These are phyloP conservation scores for Striga asiatica DNA, from an alignment of 257 asterid species.

Conservation along the genomic window DNA sequence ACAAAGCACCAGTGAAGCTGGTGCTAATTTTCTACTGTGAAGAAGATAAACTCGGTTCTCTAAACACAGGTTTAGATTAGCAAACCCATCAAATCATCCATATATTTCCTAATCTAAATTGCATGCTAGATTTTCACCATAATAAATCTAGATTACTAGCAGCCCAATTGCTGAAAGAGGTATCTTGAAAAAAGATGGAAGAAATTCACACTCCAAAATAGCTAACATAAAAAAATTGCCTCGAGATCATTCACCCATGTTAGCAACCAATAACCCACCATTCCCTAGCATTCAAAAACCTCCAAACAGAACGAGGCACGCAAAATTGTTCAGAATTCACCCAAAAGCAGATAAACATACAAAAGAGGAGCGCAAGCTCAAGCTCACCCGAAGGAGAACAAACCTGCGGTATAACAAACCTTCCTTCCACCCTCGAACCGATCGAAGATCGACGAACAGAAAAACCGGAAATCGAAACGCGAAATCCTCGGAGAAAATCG, in stretches of 20 bases:
- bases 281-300: background rate
- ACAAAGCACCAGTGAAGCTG: background rate
- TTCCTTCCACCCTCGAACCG: constrained; percentile 28
- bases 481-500: constrained; percentile 26
- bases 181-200: too few species aligned
- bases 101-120: too few species aligned
- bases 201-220: background rate
- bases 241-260: constrained; percentile 12
- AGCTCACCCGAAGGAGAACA: constrained; percentile 11
- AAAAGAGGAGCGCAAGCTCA: background rate
- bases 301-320: background rate
- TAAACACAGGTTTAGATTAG: too few species aligned
- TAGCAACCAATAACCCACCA: background rate
- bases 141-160: too few species aligned
- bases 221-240: background rate
- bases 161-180: too few species aligned
- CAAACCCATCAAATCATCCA: too few species aligned
- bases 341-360: background rate
- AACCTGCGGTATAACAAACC: constrained; percentile 33
- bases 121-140: too few species aligned
- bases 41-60: too few species aligned
- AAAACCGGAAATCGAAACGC: constrained; percentile 25
- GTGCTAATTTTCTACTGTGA: background rate
- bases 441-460: constrained; percentile 23
- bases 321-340: background rate